Percentiles rank a stretch among this genome's conserved stretches.
These are phyloP conservation scores for Russula compacta DNA, from an alignment of 768 basidiomycete species.

Conservation along the genomic window DNA sequence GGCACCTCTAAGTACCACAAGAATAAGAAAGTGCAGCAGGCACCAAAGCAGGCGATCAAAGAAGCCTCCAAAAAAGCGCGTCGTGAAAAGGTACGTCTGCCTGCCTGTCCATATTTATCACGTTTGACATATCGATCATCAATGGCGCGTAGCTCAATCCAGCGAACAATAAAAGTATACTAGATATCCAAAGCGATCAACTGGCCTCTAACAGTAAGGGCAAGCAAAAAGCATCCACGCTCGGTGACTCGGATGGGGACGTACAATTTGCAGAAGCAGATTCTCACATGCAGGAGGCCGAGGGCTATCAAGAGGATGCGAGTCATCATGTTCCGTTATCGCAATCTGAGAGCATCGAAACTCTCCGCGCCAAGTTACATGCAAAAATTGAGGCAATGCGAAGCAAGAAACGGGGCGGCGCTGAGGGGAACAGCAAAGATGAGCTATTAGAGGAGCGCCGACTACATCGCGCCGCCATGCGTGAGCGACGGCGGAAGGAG, in stretches of 20 bases:
- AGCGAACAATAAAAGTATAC: conserved; percentile 68
- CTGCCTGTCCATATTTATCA: too few relatives aligned
- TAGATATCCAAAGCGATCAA: conserved; percentile 39
- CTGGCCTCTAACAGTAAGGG: conserved; percentile 28
- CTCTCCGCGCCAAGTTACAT: conserved; percentile 66
- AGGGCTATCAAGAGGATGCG: conserved; percentile 28
- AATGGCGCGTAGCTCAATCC: conserved; percentile 74
- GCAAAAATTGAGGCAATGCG: conserved; percentile 65
- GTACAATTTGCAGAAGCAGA: conserved; percentile 33
- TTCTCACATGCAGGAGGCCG: conserved; percentile 24
- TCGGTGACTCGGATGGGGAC: conserved; percentile 26
- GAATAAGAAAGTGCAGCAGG: conserved; percentile 69
- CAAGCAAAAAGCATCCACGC: conserved; percentile 39
- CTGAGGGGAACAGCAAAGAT: conserved; percentile 59
- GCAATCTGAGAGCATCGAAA: conserved; percentile 47
- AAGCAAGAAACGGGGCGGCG: conserved; percentile 28
- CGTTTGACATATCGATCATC: background rate
- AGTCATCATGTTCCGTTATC: conserved; percentile 51
- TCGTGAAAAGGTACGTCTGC: conserved; percentile 59
- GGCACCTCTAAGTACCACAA: conserved; percentile 67
- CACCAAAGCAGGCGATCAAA: conserved; percentile 80
- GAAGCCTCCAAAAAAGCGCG: conserved; percentile 86
- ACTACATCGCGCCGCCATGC: conserved; percentile 65
- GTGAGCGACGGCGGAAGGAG: conserved; percentile 79
- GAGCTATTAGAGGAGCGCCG: conserved; percentile 76